phyloP scores from a whole-genome alignment of 2,329 filamentous ascomycete genomes.

The Zymoseptoria tritici region DNA sequence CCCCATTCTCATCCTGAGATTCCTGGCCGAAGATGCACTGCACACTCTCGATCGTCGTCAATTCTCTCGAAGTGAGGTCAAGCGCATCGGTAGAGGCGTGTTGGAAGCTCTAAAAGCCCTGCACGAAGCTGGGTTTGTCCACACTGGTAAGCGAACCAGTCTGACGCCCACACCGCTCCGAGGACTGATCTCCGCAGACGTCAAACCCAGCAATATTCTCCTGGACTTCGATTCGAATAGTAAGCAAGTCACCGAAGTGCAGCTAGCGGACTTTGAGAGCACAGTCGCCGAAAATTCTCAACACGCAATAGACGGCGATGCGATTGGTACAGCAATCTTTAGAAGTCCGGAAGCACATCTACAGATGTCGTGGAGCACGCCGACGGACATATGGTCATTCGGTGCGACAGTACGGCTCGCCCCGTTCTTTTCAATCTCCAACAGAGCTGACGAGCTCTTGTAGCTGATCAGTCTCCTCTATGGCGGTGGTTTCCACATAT shows the following conservation, averaged over 20 bases:
- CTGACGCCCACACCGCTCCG: background rate
- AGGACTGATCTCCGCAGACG: slow-evolving; percentile 11
- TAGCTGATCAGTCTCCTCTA: slow-evolving; percentile 26
- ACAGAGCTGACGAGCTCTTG: background rate
- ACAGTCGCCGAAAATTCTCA: slow-evolving; percentile 7
- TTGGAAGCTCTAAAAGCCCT: slow-evolving; percentile 21
- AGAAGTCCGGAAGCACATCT: slow-evolving; percentile 31
- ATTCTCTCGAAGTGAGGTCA: slow-evolving; percentile 6
- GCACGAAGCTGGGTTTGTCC: slow-evolving; percentile 23
- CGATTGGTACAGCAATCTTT: slow-evolving; percentile 32
- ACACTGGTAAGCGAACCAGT: slow-evolving; percentile 16
- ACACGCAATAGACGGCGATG: slow-evolving; percentile 17
- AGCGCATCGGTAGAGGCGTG: slow-evolving; percentile 8
- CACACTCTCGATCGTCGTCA: background rate
- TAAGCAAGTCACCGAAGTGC: slow-evolving; percentile 26
- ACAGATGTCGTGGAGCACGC: slow-evolving; percentile 28
- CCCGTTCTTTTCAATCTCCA: background rate
- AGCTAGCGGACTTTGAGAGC: slow-evolving; percentile 20
- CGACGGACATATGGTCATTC: slow-evolving; percentile 36
- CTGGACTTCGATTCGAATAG: slow-evolving; percentile 25
- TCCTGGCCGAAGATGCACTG: slow-evolving; percentile 2
- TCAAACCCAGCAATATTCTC: slow-evolving; percentile 34
- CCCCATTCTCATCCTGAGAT: slow-evolving; percentile 1
- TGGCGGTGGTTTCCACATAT: slow-evolving; percentile 21
- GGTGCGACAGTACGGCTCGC: slow-evolving; percentile 28